These are phyloP conservation scores for Geotrichum carabidarum DNA, from an alignment of 1,139 yeast species.

Conservation along the genomic window DNA sequence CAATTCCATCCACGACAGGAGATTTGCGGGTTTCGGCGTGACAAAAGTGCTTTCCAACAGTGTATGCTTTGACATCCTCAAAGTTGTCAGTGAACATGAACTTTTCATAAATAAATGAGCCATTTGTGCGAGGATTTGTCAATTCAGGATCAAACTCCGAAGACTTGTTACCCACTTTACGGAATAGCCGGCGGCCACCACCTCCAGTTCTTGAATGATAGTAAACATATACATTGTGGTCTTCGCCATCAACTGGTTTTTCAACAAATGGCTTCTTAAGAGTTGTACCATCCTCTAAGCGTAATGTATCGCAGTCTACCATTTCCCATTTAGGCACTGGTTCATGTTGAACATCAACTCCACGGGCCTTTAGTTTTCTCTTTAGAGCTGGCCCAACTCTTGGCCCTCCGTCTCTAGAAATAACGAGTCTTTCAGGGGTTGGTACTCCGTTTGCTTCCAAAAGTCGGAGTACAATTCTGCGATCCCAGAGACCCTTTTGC, in stretches of 20 bases:
- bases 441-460: conserved; percentile 78
- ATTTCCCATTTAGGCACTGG: conserved; percentile 67
- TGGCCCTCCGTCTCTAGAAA: conserved; percentile 97
- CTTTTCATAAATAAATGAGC: conserved; percentile 85
- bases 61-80: conserved; percentile 96
- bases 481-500: conserved; percentile 94
- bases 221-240: conserved; percentile 90
- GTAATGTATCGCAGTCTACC: conserved; percentile 72
- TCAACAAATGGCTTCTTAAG: conserved; percentile 90
- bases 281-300: conserved; percentile 59
- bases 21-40: conserved; percentile 98
- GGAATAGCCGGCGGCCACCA: conserved; percentile 88
- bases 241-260: conserved; percentile 98
- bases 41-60: conserved; percentile 84
- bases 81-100: conserved; percentile 97
- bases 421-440: conserved; percentile 80
- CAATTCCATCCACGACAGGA: conserved; percentile 98
- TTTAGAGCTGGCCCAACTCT: conserved; percentile 61
- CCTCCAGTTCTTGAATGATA: conserved; percentile 88
- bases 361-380: conserved; percentile 52
- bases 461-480: conserved; percentile 76
- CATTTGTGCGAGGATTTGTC: conserved; percentile 71
- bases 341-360: conserved; percentile 52
- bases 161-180: conserved; percentile 94
- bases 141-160: conserved; percentile 90